Evolutionary conservation across 257 asterid species (phyloP).

Genomic region (Nicotiana undulata): DNA sequence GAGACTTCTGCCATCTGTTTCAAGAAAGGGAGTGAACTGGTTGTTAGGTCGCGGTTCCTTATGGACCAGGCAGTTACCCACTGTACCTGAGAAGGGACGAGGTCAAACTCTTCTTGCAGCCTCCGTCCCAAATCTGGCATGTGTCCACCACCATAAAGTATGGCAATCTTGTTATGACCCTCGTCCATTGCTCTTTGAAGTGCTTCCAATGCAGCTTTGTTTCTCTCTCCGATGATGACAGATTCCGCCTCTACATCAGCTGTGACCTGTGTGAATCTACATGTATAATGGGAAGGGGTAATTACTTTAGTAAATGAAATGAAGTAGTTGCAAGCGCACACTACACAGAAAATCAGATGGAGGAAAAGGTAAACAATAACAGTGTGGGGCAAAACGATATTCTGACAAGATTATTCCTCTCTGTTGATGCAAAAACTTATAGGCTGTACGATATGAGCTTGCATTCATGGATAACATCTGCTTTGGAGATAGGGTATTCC

Average conservation of each 20-base stretch:
- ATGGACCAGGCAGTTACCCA: constrained; percentile 99
- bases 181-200: constrained; percentile 48
- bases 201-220: constrained; percentile 73
- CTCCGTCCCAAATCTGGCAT: constrained; percentile 97
- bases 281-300: not conserved
- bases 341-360: not conserved
- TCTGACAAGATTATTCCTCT: not conserved
- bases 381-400: not conserved
- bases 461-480: not conserved
- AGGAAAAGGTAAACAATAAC: not conserved
- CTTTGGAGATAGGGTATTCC: not conserved
- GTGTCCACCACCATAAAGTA: constrained; percentile 92
- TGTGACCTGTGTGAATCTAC: constrained; percentile 65
- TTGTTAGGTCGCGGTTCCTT: constrained; percentile 31
- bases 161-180: constrained; percentile 81
- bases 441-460: not conserved
- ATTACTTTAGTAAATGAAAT: not conserved
- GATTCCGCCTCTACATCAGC: constrained; percentile 85
- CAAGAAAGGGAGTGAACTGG: constrained; percentile 53
- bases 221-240: constrained; percentile 91
- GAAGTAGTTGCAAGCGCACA: not conserved
- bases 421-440: not conserved
- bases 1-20: constrained; percentile 43
- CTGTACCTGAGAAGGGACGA: constrained; percentile 64
- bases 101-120: constrained; percentile 68